Base-by-base conservation (phyloP, 2,329 filamentous ascomycete genomes). In the Aspergillus fructus region DNA sequence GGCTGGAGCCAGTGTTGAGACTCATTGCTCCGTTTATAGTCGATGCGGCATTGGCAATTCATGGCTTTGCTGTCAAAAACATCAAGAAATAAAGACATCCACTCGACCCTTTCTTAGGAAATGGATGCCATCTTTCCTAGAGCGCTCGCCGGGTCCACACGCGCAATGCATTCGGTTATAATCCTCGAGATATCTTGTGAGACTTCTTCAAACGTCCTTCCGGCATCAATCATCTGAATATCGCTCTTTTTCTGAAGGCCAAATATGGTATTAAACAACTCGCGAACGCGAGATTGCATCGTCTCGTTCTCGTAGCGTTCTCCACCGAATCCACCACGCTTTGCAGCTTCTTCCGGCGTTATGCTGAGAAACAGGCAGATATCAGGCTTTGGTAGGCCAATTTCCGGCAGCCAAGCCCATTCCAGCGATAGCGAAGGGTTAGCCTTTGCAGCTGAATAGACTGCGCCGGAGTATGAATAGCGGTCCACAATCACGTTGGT, bases 401-500 rank as follows among this genome's bases (percentile, higher is more conserved):
- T 83, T 67, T 97, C 94, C 1, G 93, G 91, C 15, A 86, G 83
- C 64, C 90, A 87, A 7, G 91, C 92, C 93, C 94, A 99, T 0
- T 83, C 76, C 0, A 97, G 79, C 0, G 83, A 78, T 12, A 97
- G 81, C 2, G 79, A 74, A 0, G 87, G 84, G 64, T 90, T 91
- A 45, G 85, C 81, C 71, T 97, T 97, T 3, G 94, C 93, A 0
- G 91, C 91, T 23, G 88, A 91, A 78, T 97, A 99, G 49, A 97
- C 91, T 56, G 93, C 90, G 53, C 94, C 94, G 19, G 90, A 94
- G 79, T 96, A 93, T 72, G 96, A 96, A 78, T 97, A 99, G 48
- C 94, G 87, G 74, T 99, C 94, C 64, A 93, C 87, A 40, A 99
- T 80, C 33, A 99, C 82, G 0, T 86, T 94, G 19, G 82, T 87